Conservation (phyloP, 192 early-diverging fungal species). For the Backusella circina region DNA sequence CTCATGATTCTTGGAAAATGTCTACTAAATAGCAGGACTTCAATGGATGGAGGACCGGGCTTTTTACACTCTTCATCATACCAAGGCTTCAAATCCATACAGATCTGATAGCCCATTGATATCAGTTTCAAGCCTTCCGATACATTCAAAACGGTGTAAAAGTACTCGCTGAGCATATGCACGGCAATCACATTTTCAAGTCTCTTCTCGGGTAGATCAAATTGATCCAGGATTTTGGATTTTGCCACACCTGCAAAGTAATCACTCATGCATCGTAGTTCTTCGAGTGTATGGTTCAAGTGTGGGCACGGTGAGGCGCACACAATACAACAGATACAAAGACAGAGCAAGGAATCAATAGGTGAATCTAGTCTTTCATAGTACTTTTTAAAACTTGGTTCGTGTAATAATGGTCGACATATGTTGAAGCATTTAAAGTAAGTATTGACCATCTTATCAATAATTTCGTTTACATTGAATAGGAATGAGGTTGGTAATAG, state of each 20-base stretch:
- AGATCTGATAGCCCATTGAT: neutral
- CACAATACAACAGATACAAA: neutral
- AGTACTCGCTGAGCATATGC: neutral
- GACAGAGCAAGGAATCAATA: neutral
- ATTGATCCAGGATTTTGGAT: neutral
- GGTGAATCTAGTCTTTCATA: neutral
- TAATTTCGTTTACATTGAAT: neutral
- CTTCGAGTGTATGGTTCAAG: neutral
- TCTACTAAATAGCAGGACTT: neutral
- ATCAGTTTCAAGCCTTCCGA: neutral
- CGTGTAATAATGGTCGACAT: neutral
- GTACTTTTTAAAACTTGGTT: neutral
- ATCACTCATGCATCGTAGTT: neutral
- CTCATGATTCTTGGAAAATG: neutral
- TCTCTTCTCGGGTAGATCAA: neutral
- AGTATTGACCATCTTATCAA: neutral
- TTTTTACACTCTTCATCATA: neutral
- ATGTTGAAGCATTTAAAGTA: neutral
- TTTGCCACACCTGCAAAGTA: neutral
- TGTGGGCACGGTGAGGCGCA: neutral
- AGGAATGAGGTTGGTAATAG: neutral
- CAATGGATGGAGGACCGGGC: neutral
- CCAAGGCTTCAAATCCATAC: neutral
- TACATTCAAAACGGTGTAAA: neutral
- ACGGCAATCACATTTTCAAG: neutral